Base-by-base conservation (phyloP, 2,329 filamentous ascomycete species). In the Exserohilum rostratum region DNA sequence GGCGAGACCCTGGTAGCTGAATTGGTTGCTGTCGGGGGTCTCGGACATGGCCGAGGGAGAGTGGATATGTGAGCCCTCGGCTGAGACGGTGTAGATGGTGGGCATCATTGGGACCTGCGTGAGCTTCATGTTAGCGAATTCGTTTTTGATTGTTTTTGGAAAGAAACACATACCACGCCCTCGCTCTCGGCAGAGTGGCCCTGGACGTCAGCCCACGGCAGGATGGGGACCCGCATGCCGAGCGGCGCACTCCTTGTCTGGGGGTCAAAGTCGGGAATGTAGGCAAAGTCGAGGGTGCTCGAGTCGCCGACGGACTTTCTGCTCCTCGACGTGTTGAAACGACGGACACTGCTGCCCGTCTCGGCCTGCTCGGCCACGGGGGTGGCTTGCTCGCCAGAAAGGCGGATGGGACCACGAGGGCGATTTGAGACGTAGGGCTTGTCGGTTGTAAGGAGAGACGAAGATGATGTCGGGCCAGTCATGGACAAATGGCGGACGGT, bases 261-360 rank as follows among this genome's bases (percentile, higher is more conserved):
- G 29, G 79, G 72, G 46, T 80, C 76, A 61, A 80, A 77, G 50
- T 78, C 77, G 31, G 85, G 85, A 62, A 87, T 77, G 76, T 82
- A 87, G 64, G 81, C 81, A 66, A 87, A 87, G 76, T 88, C 85
- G 55, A 88, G 83, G 37, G 85, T 85, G 35, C 83, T 86, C 55
- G 73, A 76, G 74, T 87, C 85, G 49, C 82, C 79, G 58, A 83
- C 78, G 25, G 82, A 75, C 69, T 86, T 86, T 48, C 80, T 75
- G 56, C 79, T 73, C 57, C 83, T 82, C 58, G 81, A 84, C 57
- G 85, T 86, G 76, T 87, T 87, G 80, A 88, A 87, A 67, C 82
- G 79, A 51, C 84, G 82, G 73, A 75, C 62, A 47, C 72, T 61
- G 53, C 65, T 68, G 47, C 60, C 64, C 5, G 68, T 59, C 48